phyloP scores from a whole-genome alignment of 202 grass and related monocot genomes.

The Panicum virgatum region DNA sequence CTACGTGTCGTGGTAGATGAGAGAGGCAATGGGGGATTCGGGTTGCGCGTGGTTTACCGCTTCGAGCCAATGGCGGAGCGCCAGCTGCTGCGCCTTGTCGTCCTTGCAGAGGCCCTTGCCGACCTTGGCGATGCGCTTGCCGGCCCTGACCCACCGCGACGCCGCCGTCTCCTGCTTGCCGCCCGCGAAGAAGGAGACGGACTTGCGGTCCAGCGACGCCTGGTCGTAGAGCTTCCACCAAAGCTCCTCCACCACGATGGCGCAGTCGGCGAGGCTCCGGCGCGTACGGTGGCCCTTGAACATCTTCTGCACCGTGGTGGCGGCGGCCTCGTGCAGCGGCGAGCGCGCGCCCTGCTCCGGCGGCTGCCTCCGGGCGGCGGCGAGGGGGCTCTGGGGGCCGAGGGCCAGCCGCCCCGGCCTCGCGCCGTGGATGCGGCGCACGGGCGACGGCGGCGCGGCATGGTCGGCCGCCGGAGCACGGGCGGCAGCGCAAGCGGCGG shows the following conservation, averaged over 20 bases:
- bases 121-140: constrained; percentile 62
- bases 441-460: neutral
- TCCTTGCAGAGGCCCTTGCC: constrained; percentile 77
- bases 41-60: constrained; percentile 32
- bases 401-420: constrained; percentile 21
- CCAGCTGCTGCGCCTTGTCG: constrained; percentile 72
- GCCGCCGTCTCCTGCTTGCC: constrained; percentile 56
- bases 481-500: neutral
- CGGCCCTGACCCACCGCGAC: constrained; percentile 62
- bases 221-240: constrained; percentile 84
- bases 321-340: constrained; percentile 54
- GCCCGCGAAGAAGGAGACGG: constrained; percentile 66
- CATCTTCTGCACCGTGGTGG: constrained; percentile 68
- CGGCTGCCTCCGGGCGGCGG: constrained; percentile 39
- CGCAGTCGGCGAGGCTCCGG: constrained; percentile 75
- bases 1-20: neutral
- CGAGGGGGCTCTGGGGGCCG: neutral
- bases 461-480: neutral
- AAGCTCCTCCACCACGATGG: constrained; percentile 74
- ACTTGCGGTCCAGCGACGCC: constrained; percentile 55
- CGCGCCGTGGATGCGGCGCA: neutral
- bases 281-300: constrained; percentile 84
- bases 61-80: constrained; percentile 76
- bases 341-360: constrained; percentile 19
- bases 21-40: neutral